Evolutionary conservation across 2,329 filamentous ascomycete genomes (phyloP), one percentile per base, ranked within the genome.

Genomic region (Simplicillium sp.): DNA sequence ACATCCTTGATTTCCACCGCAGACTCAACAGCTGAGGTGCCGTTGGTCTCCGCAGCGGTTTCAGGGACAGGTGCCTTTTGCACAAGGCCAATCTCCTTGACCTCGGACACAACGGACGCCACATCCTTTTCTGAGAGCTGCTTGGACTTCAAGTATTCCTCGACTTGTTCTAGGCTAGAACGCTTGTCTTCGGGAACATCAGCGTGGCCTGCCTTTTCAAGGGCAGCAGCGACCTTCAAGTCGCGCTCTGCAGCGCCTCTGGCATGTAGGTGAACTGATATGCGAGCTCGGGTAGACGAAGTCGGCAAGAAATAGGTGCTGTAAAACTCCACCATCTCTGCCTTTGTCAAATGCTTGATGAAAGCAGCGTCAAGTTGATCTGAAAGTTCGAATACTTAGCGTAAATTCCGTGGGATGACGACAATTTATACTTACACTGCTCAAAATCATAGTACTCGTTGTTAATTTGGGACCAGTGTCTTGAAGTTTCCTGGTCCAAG

Each of bases 391-490:
- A 17, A 12, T 16, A 38, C 29, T 33, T 4, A 6, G 8, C 28
- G 12, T 18, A 11, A 11, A 18, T 31, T 13, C 20, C 5, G 13
- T 4, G 3, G 4, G 18, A 17, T 39, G 28, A 3, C 4, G 17
- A 17, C 20, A n/a, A 28, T 18, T 29, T 12, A 12, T 1, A 68
- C 77, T 60, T 70, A 88, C 90, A 78, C 57, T 84, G 79, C 54
- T 87, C 74, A 61, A 97, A 98, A 60, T 96, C 88, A 59, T 89
- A 94, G 50, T 83, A 86, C 57, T 96, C 89, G 39, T 75, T 84
- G 38, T 78, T 76, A 50, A 98, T 87, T 54, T 96, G 87, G 38
- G 71, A 73, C 89, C 87, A 95, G 57, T 94, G 82, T 35, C 87
- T 75, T 41, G 71, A 75, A 5, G 82, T 87, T 65, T 98, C 92